A percentile compares a stretch with the other conserved stretches of the same genome.
Evolutionary conservation across 495 filamentous ascomycete genomes (phyloP).

Genomic region (Aspergillus diversus): DNA sequence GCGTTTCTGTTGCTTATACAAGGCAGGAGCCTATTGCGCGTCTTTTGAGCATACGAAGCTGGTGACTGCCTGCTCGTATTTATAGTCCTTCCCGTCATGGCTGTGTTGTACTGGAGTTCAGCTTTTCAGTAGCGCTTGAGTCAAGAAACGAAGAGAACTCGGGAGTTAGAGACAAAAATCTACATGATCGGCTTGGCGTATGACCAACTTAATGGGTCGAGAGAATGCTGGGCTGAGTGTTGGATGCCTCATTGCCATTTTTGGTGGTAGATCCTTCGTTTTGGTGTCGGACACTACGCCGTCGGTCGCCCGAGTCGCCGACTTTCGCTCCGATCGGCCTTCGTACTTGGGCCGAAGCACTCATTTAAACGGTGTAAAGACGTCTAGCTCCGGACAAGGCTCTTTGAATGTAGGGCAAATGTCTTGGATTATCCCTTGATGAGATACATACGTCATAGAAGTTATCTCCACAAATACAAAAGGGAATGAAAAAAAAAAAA

Average conservation of each 20-base stretch:
- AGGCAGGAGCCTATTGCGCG: neutral
- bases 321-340: neutral
- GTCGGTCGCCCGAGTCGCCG: neutral
- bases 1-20: neutral
- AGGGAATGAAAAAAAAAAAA: too few species aligned
- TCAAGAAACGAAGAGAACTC: neutral
- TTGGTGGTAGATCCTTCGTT: neutral
- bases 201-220: neutral
- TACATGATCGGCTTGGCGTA: neutral
- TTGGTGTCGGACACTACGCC: neutral
- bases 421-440: too few species aligned
- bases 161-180: neutral
- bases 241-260: neutral
- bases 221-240: neutral
- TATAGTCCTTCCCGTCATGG: constrained; percentile 7
- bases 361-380: too few species aligned
- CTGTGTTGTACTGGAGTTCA: neutral
- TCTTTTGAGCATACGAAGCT: neutral
- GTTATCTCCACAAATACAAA: too few species aligned
- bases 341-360: neutral
- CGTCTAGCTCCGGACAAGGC: too few species aligned
- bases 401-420: too few species aligned
- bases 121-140: neutral
- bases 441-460: too few species aligned
- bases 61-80: constrained; percentile 13